Conservation (phyloP, 2,329 filamentous ascomycete genomes). For the Colletotrichum somersetense region DNA sequence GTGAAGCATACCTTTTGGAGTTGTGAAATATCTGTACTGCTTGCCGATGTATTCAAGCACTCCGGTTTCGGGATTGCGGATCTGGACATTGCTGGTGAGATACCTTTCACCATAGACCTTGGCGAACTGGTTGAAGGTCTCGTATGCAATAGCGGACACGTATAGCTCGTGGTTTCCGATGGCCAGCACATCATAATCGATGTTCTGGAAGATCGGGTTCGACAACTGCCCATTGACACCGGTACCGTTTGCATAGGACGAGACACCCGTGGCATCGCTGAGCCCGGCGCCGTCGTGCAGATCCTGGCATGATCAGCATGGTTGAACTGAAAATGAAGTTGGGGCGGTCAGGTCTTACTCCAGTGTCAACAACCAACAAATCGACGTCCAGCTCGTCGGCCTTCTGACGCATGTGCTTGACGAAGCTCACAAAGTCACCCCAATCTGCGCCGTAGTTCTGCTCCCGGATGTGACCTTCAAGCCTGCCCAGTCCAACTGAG, state of each 20-base stretch:
- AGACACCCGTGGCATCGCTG: constrained; percentile 66
- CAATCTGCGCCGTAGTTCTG: constrained; percentile 75
- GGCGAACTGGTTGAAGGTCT: constrained; percentile 71
- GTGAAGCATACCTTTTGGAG: constrained; percentile 47
- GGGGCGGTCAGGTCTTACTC: constrained; percentile 47
- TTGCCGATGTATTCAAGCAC: constrained; percentile 58
- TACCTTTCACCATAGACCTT: constrained; percentile 64
- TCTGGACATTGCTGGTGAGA: constrained; percentile 61
- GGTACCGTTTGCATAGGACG: constrained; percentile 27
- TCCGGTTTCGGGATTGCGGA: constrained; percentile 54
- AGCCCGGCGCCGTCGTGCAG: constrained; percentile 76
- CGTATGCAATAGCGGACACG: constrained; percentile 70
- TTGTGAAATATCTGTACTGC: constrained; percentile 60
- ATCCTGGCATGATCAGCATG: constrained; percentile 56
- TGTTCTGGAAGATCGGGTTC: constrained; percentile 59
- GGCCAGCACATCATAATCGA: constrained; percentile 58
- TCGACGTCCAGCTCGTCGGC: constrained; percentile 70
- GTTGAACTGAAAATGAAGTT: neutral
- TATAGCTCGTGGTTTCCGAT: constrained; percentile 75
- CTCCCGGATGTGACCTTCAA: constrained; percentile 72
- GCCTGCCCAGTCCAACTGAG: constrained; percentile 51
- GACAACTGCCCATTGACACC: constrained; percentile 66
- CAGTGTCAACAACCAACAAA: constrained; percentile 71
- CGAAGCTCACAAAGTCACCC: constrained; percentile 74
- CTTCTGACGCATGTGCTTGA: constrained; percentile 69